Evolutionary conservation across 495 filamentous ascomycete species (phyloP).

Genomic region (Talaromyces trachyspermus): DNA sequence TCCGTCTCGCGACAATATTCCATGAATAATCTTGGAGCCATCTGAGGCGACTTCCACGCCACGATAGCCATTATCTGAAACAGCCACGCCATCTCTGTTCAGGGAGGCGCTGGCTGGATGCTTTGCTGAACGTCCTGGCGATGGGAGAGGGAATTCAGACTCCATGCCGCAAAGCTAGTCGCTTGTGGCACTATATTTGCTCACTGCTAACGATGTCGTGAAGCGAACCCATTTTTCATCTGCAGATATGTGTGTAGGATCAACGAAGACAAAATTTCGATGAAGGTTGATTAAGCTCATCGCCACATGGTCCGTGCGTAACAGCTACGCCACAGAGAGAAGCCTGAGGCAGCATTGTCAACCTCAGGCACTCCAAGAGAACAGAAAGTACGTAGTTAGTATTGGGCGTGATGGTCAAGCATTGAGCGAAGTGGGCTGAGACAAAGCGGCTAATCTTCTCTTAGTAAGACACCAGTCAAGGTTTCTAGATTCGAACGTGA

Average conservation of each 20-base stretch:
- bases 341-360: too few relatives aligned
- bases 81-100: not conserved
- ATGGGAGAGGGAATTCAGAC: not conserved
- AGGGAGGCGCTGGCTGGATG: not conserved
- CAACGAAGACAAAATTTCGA: too few relatives aligned
- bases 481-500: too few relatives aligned
- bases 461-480: too few relatives aligned
- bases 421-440: too few relatives aligned
- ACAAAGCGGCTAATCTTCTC: too few relatives aligned
- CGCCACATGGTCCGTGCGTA: not conserved
- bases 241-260: too few relatives aligned
- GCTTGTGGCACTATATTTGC: not conserved
- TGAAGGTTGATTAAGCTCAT: too few relatives aligned
- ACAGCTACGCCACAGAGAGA: too few relatives aligned
- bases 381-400: not conserved
- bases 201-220: not conserved
- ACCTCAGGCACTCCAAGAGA: not conserved
- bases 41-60: not conserved
- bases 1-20: slow-evolving; percentile 21
- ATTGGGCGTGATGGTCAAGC: too few relatives aligned
- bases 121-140: not conserved
- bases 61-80: slow-evolving; percentile 3
- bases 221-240: too few relatives aligned
- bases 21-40: slow-evolving; percentile 9
- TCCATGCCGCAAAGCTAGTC: not conserved